Percentiles rank a stretch among this genome's conserved stretches.
These are phyloP conservation scores for Penicillium coffeae DNA, from an alignment of 495 filamentous ascomycete genomes.

Conservation along the genomic window DNA sequence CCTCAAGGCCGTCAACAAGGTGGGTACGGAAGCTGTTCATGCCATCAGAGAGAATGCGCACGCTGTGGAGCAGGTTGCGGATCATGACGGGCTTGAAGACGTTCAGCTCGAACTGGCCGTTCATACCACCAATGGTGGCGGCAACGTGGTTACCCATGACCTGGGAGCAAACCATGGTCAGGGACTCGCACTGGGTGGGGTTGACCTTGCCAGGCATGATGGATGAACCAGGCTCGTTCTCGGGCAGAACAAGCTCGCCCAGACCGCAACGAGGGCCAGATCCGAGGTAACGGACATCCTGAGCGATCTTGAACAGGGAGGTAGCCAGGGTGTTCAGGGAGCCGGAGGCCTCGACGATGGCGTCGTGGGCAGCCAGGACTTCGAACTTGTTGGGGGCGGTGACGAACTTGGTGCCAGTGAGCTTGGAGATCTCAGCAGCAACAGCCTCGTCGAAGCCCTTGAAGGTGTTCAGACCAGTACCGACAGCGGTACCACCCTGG, in stretches of 20 bases:
- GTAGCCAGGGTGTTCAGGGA: conserved; percentile 88
- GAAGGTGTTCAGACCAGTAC: conserved; percentile 96
- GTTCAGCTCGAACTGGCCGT: conserved; percentile 98
- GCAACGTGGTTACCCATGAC: conserved; percentile 97
- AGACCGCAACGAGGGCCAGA: conserved; percentile 94
- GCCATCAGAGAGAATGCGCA: conserved; percentile 79
- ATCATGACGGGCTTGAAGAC: conserved; percentile 98
- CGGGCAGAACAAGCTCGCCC: conserved; percentile 85
- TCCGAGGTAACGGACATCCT: conserved; percentile 95
- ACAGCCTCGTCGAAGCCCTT: conserved; percentile 92
- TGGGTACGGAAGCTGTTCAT: conserved; percentile 95
- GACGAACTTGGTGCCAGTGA: conserved; percentile 89
- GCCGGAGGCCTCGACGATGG: conserved; percentile 89
- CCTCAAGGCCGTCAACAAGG: conserved; percentile 81
- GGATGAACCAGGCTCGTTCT: conserved; percentile 95
- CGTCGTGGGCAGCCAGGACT: conserved; percentile 94
- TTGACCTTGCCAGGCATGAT: conserved; percentile 99
- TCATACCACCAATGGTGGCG: conserved; percentile 88
- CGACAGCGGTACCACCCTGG: conserved; percentile 95
- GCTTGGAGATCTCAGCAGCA: conserved; percentile 81
- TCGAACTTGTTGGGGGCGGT: conserved; percentile 99
- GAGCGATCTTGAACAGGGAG: conserved; percentile 96
- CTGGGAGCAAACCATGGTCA: conserved; percentile 97
- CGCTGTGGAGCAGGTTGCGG: conserved; percentile 87
- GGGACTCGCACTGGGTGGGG: conserved; percentile 94